Percentiles rank a stretch among this genome's conserved stretches.
Conservation (phyloP, 2,329 filamentous ascomycete genomes). For the Aureobasidium pullulans region DNA sequence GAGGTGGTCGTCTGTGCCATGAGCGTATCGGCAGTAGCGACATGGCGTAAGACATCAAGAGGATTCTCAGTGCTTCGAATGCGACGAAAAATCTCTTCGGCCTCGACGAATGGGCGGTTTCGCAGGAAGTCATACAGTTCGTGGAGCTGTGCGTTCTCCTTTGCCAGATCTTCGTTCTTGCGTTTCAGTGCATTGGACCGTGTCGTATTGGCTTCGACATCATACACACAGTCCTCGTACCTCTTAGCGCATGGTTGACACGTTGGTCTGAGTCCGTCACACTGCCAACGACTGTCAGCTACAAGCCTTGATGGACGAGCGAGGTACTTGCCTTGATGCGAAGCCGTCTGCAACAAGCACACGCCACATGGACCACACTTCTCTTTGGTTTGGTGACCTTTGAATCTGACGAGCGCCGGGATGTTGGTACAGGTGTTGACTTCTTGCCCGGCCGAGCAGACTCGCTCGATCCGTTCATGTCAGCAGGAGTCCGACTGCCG, state of each 20-base stretch:
- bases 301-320: not conserved
- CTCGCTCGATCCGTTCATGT: not conserved
- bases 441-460: not conserved
- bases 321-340: conserved; percentile 5
- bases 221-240: conserved; percentile 16
- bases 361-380: conserved; percentile 10
- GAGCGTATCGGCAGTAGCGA: conserved; percentile 3
- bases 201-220: conserved; percentile 17
- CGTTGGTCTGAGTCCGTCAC: conserved; percentile 6
- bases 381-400: conserved; percentile 1
- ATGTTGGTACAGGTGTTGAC: not conserved
- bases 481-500: not conserved
- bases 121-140: conserved; percentile 10
- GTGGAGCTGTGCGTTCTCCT: conserved; percentile 12
- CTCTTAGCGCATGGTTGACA: conserved; percentile 3
- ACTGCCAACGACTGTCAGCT: not conserved
- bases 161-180: conserved; percentile 16
- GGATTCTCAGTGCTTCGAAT: conserved; percentile 9
- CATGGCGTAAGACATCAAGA: conserved; percentile 1
- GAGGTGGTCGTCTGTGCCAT: not conserved
- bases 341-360: conserved; percentile 3
- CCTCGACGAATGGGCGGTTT: not conserved
- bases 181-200: conserved; percentile 17
- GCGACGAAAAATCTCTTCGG: conserved; percentile 13
- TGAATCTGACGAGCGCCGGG: not conserved